Evolutionary conservation across 805 yeast genomes (phyloP), one percentile per base, ranked within the genome.

Genomic region (Yarrowia porcina): DNA sequence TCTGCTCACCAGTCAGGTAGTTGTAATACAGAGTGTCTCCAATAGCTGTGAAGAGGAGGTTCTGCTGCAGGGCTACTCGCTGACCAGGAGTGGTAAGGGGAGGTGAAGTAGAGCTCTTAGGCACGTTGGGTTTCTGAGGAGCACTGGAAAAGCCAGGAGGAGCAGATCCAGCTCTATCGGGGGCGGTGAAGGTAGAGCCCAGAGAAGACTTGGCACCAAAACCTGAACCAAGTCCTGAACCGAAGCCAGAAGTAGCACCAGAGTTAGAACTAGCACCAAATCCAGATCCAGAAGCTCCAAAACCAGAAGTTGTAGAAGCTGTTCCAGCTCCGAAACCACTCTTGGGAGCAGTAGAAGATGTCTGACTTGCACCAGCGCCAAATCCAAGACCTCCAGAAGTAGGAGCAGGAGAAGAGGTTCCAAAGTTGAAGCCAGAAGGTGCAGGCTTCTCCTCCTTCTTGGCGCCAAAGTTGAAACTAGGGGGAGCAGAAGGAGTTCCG

Each of bases 11-110:
- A 2, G 59, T 49, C 3, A 49, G 15, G 33, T 52, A 52, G 33
- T 11, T 35, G 44, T 17, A 25, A 18, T 17, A 52, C 7, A 52
- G 44, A 12, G 44, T 35, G 15, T 25, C 27, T 17, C 21, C n/a
- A 28, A 52, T 36, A 11, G 59, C 59, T 6, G 59, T 35, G 33
- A 52, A 52, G 9, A 52, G 44, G 8, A 35, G 33, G 33, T 52
- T 52, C 11, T 36, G 59, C 6, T 36, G 35, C n/a, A 52, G 33
- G 7, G 59, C 59, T 8, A n/a, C 7, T 52, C 44, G 21, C n/a
- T 52, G 59, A 4, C 59, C 59, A 3, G 59, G 59, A 1, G 30
- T 15, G 20, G 18, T 23, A 12, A 11, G 4, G 1, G 39, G 8
- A 7, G 33, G 3, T 13, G 28, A 12, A 2, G 30, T 32, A 6